Base-by-base conservation (phyloP, 2,329 filamentous ascomycete genomes). In the Cladorrhinum sp. region DNA sequence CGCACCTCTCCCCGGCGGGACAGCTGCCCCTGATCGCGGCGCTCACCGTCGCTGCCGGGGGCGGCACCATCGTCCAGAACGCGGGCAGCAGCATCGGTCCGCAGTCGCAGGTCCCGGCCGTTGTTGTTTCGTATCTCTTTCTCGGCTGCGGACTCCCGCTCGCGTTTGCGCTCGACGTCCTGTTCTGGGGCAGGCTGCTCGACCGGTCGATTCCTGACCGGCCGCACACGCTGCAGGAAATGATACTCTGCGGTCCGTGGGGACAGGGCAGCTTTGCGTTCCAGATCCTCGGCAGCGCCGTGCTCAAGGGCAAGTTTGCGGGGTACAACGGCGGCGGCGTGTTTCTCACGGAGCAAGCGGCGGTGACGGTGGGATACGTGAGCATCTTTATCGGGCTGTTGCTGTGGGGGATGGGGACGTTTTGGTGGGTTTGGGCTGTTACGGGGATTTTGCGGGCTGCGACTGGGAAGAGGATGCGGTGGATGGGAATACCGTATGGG, bases 341-440 rank as follows among this genome's bases (percentile, higher is more conserved):
- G 0, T 70, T 76, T 16, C 58, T 79, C 4, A 72, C 73, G 0
- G 67, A 65, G 1, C 58, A 69, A 2, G 74, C 75, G 1, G 73
- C 73, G 0, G 58, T 41, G 1, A 64, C 70, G 0, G 65, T 78
- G 6, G 72, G 67, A 0, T 69, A 68, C 20, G 61, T 67, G 3
- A 78, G 76, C 38, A 69, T 74, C 36, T 72, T 78, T 27, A 63
- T 68, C 0, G 76, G 74, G 0, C 55, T 79, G 27, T 50, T 77
- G 16, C 65, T 69, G n/a, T 77, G 74, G 71, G 77, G 76, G 0
- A 72, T 74, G 50, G 74, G 70, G 0, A 71, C 73, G 3, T 76
- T 78, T 41, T 79, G 76, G 76, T 76, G 75, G 72, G 61, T 67
- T n/a, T 74, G 78, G 60, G 74, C 75, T 1, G 65, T 76, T 5